Percentiles rank a stretch among this genome's conserved stretches.
These are phyloP conservation scores for Alopecurus myosuroides DNA, from an alignment of 176 grass and related monocot genomes.

Conservation along the genomic window DNA sequence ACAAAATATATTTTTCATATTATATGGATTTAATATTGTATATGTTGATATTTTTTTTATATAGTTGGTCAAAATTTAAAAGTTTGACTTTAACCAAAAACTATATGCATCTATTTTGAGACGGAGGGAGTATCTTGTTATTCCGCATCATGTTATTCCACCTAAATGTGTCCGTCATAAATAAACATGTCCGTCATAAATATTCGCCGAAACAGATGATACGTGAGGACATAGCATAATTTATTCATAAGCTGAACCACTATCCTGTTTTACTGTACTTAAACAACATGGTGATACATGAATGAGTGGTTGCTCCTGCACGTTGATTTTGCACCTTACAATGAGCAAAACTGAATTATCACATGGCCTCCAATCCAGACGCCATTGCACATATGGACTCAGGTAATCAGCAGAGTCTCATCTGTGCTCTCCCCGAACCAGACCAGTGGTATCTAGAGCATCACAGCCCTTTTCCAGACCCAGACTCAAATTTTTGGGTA, in stretches of 20 bases:
- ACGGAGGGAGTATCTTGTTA: too few species aligned
- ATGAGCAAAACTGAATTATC: constrained; percentile 26
- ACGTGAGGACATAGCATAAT: background rate
- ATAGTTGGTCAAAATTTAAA: too few species aligned
- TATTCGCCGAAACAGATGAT: too few species aligned
- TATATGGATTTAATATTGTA: too few species aligned
- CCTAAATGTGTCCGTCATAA: too few species aligned
- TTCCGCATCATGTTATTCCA: too few species aligned
- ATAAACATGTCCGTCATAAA: too few species aligned
- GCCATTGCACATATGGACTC: constrained; percentile 42
- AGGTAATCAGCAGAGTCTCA: constrained; percentile 47
- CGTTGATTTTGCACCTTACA: constrained; percentile 11
- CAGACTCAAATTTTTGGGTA: background rate
- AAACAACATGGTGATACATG: background rate
- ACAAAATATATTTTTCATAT: too few species aligned
- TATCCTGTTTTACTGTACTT: background rate
- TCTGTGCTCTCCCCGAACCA: constrained; percentile 9
- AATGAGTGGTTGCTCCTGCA: constrained; percentile 7
- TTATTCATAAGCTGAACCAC: constrained; percentile 3
- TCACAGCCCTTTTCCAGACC: background rate
- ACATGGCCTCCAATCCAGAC: background rate
- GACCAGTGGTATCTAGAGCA: background rate
- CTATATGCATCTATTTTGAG: too few species aligned
- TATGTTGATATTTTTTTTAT: too few species aligned
- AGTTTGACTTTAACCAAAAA: too few species aligned